These are phyloP conservation scores for Dendrothele bispora DNA, from an alignment of 768 basidiomycete genomes.

Conservation along the genomic window DNA sequence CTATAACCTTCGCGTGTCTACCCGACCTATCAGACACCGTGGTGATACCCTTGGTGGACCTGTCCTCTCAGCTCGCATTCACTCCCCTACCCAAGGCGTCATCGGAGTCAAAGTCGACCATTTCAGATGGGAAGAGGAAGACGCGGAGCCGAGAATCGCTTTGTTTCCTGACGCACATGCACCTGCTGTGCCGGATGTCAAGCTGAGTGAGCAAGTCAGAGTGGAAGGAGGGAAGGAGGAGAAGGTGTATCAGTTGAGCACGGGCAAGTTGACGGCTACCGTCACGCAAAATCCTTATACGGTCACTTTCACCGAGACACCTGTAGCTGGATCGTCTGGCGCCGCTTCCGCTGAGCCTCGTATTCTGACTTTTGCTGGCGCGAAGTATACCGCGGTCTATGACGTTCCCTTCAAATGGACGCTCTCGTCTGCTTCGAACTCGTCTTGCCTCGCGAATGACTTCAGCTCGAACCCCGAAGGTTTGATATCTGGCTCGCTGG, in stretches of 20 bases:
- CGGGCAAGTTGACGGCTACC: slow-evolving; percentile 52
- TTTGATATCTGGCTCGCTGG: slow-evolving; percentile 41
- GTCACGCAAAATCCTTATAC: slow-evolving; percentile 62
- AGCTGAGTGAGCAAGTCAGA: too few relatives aligned
- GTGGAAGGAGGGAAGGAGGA: too few relatives aligned
- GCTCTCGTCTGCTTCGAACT: slow-evolving; percentile 46
- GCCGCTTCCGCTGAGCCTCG: slow-evolving; percentile 44
- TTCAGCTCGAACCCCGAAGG: slow-evolving; percentile 57
- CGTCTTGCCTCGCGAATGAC: slow-evolving; percentile 57
- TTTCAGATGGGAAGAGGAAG: slow-evolving; percentile 43
- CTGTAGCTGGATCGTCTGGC: too few relatives aligned
- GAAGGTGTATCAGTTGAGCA: slow-evolving; percentile 33
- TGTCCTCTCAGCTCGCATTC: slow-evolving; percentile 48
- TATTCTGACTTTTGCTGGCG: slow-evolving; percentile 49
- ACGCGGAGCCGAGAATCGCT: slow-evolving; percentile 50
- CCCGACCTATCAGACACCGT: slow-evolving; percentile 58
- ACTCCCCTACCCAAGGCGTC: slow-evolving; percentile 55
- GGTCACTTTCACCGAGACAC: slow-evolving; percentile 62
- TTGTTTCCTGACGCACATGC: slow-evolving; percentile 67
- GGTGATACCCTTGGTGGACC: slow-evolving; percentile 65
- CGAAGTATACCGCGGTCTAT: slow-evolving; percentile 53
- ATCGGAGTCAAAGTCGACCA: slow-evolving; percentile 58
- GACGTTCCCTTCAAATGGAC: slow-evolving; percentile 61
- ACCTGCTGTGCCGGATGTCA: slow-evolving; percentile 45
- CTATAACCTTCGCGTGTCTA: slow-evolving; percentile 60